Conservation (phyloP, 129 eudicot species). For the Centella asiatica region DNA sequence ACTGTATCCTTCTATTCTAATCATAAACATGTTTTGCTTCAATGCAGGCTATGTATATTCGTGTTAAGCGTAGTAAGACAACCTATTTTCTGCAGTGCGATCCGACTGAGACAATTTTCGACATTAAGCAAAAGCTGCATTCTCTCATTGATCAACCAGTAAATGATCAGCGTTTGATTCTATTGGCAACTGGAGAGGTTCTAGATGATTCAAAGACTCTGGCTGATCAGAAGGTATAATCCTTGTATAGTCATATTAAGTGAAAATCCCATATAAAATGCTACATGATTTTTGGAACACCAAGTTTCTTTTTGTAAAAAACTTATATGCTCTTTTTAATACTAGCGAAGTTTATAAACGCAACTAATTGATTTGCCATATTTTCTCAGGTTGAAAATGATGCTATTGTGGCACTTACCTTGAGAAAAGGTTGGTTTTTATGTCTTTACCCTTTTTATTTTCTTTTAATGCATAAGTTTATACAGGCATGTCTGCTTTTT, state of each 20-base stretch:
- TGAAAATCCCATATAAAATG: not conserved
- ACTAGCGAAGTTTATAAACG: not conserved
- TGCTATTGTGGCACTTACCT: conserved; percentile 82
- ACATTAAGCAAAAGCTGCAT: conserved; percentile 75
- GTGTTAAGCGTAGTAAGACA: conserved; percentile 84
- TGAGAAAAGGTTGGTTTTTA: conserved; percentile 74
- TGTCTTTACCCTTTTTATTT: not conserved
- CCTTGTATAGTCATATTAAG: not conserved
- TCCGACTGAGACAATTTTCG: conserved; percentile 75
- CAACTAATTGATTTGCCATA: conserved; percentile 4
- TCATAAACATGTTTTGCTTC: not conserved
- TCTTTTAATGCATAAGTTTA: not conserved
- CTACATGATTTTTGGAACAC: not conserved
- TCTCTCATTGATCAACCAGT: conserved; percentile 72
- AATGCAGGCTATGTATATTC: conserved; percentile 88
- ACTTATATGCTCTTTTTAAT: no score
- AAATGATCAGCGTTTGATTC: conserved; percentile 65
- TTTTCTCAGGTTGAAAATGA: conserved; percentile 88
- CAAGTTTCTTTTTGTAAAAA: not conserved
- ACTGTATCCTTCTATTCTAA: not conserved
- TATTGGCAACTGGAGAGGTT: conserved; percentile 53
- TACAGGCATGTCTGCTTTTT: not conserved
- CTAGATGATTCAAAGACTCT: conserved; percentile 83
- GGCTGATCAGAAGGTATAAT: conserved; percentile 85
- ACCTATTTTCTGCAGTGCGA: conserved; percentile 87